phyloP scores from a whole-genome alignment of 108 stramenopile genomes.

The Pseudonitzschia multiseries region DNA sequence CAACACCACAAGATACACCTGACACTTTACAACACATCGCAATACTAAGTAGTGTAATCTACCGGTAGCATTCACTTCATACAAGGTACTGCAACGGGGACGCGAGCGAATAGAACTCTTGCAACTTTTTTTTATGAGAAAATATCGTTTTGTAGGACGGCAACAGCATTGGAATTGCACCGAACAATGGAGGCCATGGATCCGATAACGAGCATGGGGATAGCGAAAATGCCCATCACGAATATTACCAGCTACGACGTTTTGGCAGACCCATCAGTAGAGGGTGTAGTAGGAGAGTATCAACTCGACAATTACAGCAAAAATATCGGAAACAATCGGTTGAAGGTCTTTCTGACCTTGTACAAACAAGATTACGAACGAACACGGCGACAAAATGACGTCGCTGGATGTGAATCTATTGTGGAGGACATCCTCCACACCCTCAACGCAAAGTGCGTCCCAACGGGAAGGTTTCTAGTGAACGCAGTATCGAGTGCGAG shows the following conservation, averaged over 20 bases:
- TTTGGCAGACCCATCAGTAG: slow-evolving; percentile 26
- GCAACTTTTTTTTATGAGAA: too few species aligned
- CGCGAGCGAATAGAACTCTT: too few species aligned
- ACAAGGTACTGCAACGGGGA: too few species aligned
- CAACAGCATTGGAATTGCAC: too few species aligned
- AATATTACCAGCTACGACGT: slow-evolving; percentile 36
- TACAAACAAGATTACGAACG: slow-evolving; percentile 17
- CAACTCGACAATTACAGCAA: slow-evolving; percentile 20
- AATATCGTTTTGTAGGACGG: too few species aligned
- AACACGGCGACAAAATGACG: slow-evolving; percentile 1
- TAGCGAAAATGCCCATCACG: not conserved
- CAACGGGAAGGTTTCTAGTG: slow-evolving; percentile 31
- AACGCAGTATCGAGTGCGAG: not conserved
- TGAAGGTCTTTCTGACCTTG: slow-evolving; percentile 30
- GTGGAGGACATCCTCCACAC: slow-evolving; percentile 19
- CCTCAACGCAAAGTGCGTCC: slow-evolving; percentile 23
- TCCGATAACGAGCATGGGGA: not conserved
- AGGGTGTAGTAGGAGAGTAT: slow-evolving; percentile 13
- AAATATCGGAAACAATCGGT: slow-evolving; percentile 36
- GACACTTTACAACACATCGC: too few species aligned
- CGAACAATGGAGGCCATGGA: not conserved
- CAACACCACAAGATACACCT: too few species aligned
- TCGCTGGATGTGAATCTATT: slow-evolving; percentile 16
- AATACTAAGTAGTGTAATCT: too few species aligned
- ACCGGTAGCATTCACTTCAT: too few species aligned